These are phyloP conservation scores for Dothiorella sarmentorum DNA, from an alignment of 2,329 filamentous ascomycete species.

Conservation along the genomic window DNA sequence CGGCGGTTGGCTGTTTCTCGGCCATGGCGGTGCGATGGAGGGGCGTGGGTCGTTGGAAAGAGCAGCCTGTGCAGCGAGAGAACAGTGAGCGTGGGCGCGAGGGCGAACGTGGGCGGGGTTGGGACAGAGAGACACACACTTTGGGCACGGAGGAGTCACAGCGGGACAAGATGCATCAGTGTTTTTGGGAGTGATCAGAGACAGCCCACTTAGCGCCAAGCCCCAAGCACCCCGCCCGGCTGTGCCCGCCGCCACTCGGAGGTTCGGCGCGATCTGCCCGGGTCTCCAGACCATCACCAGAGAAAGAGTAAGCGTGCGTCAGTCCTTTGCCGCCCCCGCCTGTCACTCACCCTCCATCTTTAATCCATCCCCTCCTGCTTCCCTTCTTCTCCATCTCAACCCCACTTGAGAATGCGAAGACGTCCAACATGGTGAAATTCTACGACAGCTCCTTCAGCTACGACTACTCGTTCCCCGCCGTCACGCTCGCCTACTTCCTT, in stretches of 20 bases:
- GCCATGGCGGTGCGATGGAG: constrained; percentile 29
- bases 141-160: constrained; percentile 11
- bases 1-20: constrained; percentile 26
- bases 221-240: not conserved
- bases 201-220: not conserved
- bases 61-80: not conserved
- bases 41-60: not conserved
- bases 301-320: constrained; percentile 4
- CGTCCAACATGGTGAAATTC: constrained; percentile 49
- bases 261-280: constrained; percentile 5
- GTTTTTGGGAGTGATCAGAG: not conserved
- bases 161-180: constrained; percentile 3
- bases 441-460: constrained; percentile 63
- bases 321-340: not conserved
- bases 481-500: constrained; percentile 85
- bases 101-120: not conserved
- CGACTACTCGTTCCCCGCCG: constrained; percentile 77
- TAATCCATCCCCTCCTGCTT: not conserved
- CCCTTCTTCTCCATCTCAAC: not conserved
- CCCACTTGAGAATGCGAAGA: constrained; percentile 17
- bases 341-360: not conserved
- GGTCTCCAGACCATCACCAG: constrained; percentile 17
- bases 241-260: not conserved
- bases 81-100: not conserved
- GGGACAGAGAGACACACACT: not conserved